Evolutionary conservation across 75 land plant species (phyloP).

Genomic region (Sequoia sempervirens): DNA sequence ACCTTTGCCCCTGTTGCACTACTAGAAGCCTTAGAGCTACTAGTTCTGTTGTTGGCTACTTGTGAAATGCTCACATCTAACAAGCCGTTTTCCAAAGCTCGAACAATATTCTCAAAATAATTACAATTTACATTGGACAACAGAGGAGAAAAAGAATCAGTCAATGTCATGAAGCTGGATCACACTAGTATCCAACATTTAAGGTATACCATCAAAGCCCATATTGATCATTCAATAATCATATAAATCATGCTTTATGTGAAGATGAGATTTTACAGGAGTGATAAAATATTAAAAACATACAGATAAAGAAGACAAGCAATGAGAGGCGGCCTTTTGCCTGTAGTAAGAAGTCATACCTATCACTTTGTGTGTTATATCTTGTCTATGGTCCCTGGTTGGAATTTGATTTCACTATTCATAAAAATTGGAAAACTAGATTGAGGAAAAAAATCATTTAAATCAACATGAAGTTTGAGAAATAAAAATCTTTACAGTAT

Average conservation of each 20-base stretch:
- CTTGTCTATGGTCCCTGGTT: neutral
- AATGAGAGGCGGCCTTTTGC: neutral
- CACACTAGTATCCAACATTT: neutral
- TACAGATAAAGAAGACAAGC: neutral
- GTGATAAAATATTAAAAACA: neutral
- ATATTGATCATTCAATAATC: neutral
- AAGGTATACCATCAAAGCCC: neutral
- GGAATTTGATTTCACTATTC: neutral
- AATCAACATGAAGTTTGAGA: neutral
- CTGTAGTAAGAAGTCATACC: neutral
- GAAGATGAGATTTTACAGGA: neutral
- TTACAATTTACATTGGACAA: constrained; percentile 19
- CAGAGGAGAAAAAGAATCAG: neutral
- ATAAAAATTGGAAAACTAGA: neutral
- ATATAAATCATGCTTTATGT: neutral
- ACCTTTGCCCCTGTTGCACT: constrained; percentile 8
- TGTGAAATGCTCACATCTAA: constrained; percentile 21
- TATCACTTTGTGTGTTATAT: neutral
- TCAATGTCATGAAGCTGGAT: neutral
- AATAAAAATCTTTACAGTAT: too few relatives aligned
- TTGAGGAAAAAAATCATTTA: neutral
- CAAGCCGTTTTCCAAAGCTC: constrained; percentile 30
- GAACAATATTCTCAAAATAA: constrained; percentile 30
- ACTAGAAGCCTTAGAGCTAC: constrained; percentile 6
- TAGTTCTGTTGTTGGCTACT: constrained; percentile 3